These are phyloP conservation scores for Colletotrichum scovillei DNA, from an alignment of 2,329 filamentous ascomycete species.

Conservation along the genomic window DNA sequence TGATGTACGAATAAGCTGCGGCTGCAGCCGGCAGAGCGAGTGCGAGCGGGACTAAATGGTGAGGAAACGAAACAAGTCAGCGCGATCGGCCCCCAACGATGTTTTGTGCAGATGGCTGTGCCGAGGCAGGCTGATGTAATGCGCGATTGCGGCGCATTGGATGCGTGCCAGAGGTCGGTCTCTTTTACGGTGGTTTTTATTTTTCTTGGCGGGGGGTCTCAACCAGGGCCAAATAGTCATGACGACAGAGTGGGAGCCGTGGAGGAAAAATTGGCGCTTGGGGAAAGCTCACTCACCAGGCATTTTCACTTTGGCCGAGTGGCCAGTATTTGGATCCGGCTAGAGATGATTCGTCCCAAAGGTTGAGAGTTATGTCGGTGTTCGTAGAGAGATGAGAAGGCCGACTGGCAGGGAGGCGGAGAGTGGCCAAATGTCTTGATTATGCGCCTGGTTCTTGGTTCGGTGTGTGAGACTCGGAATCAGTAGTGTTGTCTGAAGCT, in stretches of 20 bases:
- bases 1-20: slow-evolving; percentile 80
- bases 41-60: slow-evolving; percentile 59
- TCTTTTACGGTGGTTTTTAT: not conserved
- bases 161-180: too few relatives aligned
- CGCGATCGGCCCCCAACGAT: slow-evolving; percentile 1
- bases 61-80: slow-evolving; percentile 17
- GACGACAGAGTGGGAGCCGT: not conserved
- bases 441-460: not conserved
- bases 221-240: not conserved
- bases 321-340: not conserved
- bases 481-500: not conserved
- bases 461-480: not conserved
- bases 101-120: not conserved
- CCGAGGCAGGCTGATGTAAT: slow-evolving; percentile 9
- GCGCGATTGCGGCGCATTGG: not conserved
- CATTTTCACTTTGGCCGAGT: slow-evolving; percentile 11
- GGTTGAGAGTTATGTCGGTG: not conserved
- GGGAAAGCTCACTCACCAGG: slow-evolving; percentile 14
- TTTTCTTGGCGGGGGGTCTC: not conserved
- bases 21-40: slow-evolving; percentile 70
- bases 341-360: not conserved
- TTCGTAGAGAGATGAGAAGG: not conserved
- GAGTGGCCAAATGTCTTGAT: slow-evolving; percentile 1
- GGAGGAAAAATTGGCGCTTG: too few relatives aligned
- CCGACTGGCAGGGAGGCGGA: not conserved